Base-by-base conservation (phyloP, 106 monocot genomes). In the Cymbidium sinense region DNA sequence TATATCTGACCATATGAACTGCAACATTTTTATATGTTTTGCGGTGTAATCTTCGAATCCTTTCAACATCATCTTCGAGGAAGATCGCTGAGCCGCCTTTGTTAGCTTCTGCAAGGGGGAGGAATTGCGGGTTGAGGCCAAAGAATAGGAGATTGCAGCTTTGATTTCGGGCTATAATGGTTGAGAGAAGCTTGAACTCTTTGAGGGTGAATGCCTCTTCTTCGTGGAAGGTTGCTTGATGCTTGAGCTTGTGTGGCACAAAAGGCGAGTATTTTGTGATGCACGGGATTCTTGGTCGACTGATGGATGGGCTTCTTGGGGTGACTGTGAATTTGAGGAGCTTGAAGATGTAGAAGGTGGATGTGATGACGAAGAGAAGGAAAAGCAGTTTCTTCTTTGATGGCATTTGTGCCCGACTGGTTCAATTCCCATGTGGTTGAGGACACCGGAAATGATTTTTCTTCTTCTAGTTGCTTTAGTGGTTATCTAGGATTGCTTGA, bases 141-240 rank as follows among this genome's bases (percentile, higher is more conserved):
- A 90, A 90, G 75, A 90, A 70, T 61, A 85, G 84, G 82, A 90
- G 77, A 78, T 87, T 90, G 61, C 90, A 78, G 36, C 81, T 82
- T 25, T 87, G 69, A 62, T 70, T 84, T 1, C 19, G 58, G 73
- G 86, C 70, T 23, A 82, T 75, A 52, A 89, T 39, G 25, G 51
- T 73, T 25, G 69, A 62, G 54, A 86, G 76, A 28, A 86, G 82
- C 10, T 20, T 54, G 64, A 70, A 36, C 75, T 91, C 88, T 75
- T 91, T 91, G 29, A 70, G 20, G 17, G 84, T 85, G 44, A 90
- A 52, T 17, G 70, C 76, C 76, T 79, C 41, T 79, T 69, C 35
- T 25, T 76, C n/a, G 2, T 28, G 5, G 58, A 75, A 21, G 55
- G 50, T 44, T 43, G 69, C 21, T 28, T 54, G 18, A 6, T 20